Conservation (phyloP, 768 basidiomycete genomes). For the Trichaptum fuscoviolaceum region DNA sequence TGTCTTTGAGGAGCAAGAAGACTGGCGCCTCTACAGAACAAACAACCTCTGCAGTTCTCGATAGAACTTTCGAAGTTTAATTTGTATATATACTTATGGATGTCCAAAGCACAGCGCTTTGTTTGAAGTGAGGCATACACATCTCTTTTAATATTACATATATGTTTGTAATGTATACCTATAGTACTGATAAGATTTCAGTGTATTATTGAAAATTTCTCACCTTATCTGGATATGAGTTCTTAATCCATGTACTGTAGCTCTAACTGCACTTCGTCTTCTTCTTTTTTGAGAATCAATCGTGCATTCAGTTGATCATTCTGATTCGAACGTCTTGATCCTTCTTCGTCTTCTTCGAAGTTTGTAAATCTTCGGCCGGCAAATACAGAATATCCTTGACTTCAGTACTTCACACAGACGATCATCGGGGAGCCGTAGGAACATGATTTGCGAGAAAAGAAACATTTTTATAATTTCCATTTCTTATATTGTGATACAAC, state of each 20-base stretch:
- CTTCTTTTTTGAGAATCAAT: neutral
- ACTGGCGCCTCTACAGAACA: neutral
- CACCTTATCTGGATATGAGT: neutral
- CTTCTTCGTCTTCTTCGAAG: too few species aligned
- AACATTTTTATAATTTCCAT: neutral
- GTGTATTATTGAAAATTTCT: too few species aligned
- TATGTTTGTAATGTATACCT: neutral
- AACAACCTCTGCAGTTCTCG: neutral
- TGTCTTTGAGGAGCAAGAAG: neutral
- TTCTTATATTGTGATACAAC: neutral
- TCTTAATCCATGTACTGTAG: neutral
- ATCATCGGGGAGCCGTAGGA: neutral
- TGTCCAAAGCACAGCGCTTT: neutral
- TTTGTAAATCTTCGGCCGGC: too few species aligned
- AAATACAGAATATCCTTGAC: too few species aligned
- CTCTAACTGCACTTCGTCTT: neutral
- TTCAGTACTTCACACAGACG: too few species aligned
- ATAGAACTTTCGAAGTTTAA: neutral
- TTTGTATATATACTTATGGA: neutral
- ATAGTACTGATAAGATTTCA: too few species aligned
- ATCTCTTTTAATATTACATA: neutral
- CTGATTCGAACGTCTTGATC: too few species aligned
- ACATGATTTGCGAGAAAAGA: neutral
- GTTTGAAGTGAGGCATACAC: neutral
- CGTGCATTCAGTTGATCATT: too few species aligned